phyloP scores from a whole-genome alignment of 306 rosid species.

The Crataegus laevigata region DNA sequence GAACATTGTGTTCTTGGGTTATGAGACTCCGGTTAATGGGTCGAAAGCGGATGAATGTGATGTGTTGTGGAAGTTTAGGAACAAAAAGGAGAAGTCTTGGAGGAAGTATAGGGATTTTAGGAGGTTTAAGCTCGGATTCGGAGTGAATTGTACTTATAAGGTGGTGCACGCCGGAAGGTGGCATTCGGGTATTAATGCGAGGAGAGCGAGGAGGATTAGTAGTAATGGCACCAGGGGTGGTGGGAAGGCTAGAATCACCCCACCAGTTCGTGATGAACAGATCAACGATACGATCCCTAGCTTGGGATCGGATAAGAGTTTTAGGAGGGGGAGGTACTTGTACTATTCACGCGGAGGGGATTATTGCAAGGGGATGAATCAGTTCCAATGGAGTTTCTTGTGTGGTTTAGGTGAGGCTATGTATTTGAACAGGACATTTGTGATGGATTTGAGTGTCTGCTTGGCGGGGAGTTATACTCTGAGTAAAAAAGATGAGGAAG shows the following conservation, averaged over 20 bases:
- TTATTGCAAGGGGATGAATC: constrained; percentile 97
- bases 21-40: constrained; percentile 68
- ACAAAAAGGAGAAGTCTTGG: constrained; percentile 90
- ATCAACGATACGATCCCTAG: constrained; percentile 86
- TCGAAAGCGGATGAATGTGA: constrained; percentile 73
- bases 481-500: constrained; percentile 71
- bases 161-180: constrained; percentile 69
- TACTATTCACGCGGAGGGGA: constrained; percentile 96
- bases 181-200: constrained; percentile 88
- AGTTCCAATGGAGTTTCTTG: constrained; percentile 90
- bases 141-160: constrained; percentile 60
- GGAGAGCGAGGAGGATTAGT: constrained; percentile 29
- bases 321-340: constrained; percentile 84
- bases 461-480: constrained; percentile 64
- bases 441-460: constrained; percentile 89
- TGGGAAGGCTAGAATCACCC: constrained; percentile 1
- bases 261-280: constrained; percentile 54
- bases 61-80: constrained; percentile 80
- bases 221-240: constrained; percentile 13
- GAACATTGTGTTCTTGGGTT: constrained; percentile 70
- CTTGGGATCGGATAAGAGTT: constrained; percentile 65
- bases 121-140: constrained; percentile 44
- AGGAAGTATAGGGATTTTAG: constrained; percentile 93
- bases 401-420: constrained; percentile 96
- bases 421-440: constrained; percentile 90